Evolutionary conservation across 352 stramenopile species (phyloP), one percentile per base, ranked within the genome.

Genomic region (Globisporangium irregulare): DNA sequence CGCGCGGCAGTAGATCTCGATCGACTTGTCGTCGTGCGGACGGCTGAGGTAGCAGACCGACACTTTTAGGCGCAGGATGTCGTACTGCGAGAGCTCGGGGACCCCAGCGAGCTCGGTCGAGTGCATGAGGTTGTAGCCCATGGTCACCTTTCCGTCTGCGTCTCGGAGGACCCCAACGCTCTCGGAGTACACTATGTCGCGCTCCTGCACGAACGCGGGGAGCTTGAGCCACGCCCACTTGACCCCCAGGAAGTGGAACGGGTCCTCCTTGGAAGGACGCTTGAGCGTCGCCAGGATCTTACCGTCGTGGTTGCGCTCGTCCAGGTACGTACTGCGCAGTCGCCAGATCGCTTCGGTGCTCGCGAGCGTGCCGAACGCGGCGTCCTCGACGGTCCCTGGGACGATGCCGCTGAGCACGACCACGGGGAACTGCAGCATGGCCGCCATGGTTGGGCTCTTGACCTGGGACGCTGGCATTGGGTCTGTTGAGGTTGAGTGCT

Each of bases 1-100:
- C 2, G 73, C 79, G 27, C 79, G 77, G 14, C 67, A 77, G 57
- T 82, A 91, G 18, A 88, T 59, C 61, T 89, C 79, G 38, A 89
- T 69, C 12, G 57, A 70, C 34, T 56, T 62, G 8, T 74, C 20
- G n/a, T 61, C 62, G 8, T 76, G 43, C 61, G 75, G 62, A 2
- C 77, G 76, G 0, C 77, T 25, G 60, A 88, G 77, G 55, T 80
- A 81, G 58, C 80, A 89, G 9, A 79, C 67, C 1, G 79, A 87
- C 2, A 74, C 22, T 0, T 73, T 67, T 18, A 72, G 68, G 6
- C 82, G 79, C 20, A 82, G 70, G 46, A 87, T 74, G 29, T 67
- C 72, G 34, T 73, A 70, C 32, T 79, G 67, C 7, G 62, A 34
- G 36, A 82, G 59, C 22, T 69, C 54, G 0, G 64, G 55, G 6